Percentiles rank a stretch among this genome's conserved stretches.
Conservation (phyloP, 2,329 filamentous ascomycete genomes). For the Hyphodiscus sp. region DNA sequence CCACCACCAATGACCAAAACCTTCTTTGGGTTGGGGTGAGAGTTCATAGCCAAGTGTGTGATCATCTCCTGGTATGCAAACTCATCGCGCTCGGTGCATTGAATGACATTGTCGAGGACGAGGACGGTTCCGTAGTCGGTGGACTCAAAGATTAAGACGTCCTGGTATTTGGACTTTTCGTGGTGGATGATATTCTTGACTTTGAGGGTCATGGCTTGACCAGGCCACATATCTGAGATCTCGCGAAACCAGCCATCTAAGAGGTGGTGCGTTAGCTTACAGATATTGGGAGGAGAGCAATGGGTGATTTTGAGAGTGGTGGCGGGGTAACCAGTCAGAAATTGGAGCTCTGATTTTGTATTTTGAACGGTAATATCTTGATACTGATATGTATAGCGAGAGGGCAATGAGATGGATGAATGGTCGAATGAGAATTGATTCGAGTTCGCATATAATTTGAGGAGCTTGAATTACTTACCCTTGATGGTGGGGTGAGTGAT, state of each 20-base stretch:
- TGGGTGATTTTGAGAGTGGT: slow-evolving; percentile 4
- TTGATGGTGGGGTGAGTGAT: slow-evolving; percentile 52
- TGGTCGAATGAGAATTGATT: not conserved
- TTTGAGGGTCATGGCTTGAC: slow-evolving; percentile 97
- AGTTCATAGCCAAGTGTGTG: slow-evolving; percentile 95
- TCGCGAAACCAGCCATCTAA: slow-evolving; percentile 99
- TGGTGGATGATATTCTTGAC: slow-evolving; percentile 98
- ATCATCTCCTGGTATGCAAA: slow-evolving; percentile 99
- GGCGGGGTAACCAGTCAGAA: slow-evolving; percentile 1
- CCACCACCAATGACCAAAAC: slow-evolving; percentile 97
- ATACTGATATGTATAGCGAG: slow-evolving; percentile 1
- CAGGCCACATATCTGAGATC: slow-evolving; percentile 97
- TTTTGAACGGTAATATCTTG: not conserved
- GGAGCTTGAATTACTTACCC: slow-evolving; percentile 36
- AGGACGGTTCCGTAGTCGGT: slow-evolving; percentile 94
- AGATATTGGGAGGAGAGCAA: slow-evolving; percentile 4
- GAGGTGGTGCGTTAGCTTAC: slow-evolving; percentile 13
- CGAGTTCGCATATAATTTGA: not conserved
- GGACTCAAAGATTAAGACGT: slow-evolving; percentile 97
- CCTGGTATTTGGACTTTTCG: slow-evolving; percentile 99
- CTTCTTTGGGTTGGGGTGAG: slow-evolving; percentile 96
- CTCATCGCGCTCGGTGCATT: slow-evolving; percentile 97
- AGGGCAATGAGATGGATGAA: not conserved
- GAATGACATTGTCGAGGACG: slow-evolving; percentile 97
- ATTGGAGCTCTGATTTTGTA: not conserved